Conservation (phyloP, 768 basidiomycete species). For the Tulasnella sp. region DNA sequence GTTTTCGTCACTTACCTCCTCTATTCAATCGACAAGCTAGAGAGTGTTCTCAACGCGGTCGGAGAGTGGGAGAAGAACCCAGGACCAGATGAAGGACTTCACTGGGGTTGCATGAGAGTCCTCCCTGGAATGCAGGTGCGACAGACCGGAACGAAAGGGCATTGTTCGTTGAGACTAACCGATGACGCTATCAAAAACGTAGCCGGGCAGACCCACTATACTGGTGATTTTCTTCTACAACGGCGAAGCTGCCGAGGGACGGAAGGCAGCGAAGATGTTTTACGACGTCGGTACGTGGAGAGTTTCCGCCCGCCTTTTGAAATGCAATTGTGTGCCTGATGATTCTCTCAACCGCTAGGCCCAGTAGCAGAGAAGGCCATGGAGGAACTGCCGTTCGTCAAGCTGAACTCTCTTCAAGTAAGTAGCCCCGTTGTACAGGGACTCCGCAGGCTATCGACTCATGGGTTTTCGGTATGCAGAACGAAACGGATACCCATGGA, state of each 20-base stretch:
- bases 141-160: background rate
- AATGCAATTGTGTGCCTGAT: background rate
- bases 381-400: conserved; percentile 6
- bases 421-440: background rate
- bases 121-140: background rate
- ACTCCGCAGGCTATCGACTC: no score
- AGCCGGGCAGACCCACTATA: background rate
- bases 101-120: background rate
- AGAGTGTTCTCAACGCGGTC: background rate
- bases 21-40: background rate
- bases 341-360: no score
- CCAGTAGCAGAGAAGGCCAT: background rate
- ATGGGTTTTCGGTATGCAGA: background rate
- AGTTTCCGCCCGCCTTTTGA: no score
- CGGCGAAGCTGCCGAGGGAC: background rate
- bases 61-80: background rate
- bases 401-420: conserved; percentile 11
- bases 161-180: background rate
- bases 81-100: background rate
- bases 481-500: background rate
- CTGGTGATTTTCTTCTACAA: background rate
- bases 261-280: background rate
- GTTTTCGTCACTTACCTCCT: background rate
- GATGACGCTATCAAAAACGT: background rate
- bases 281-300: conserved; percentile 9